These are phyloP conservation scores for Dactylellina drechsleri DNA, from an alignment of 2,329 filamentous ascomycete species.

Conservation along the genomic window DNA sequence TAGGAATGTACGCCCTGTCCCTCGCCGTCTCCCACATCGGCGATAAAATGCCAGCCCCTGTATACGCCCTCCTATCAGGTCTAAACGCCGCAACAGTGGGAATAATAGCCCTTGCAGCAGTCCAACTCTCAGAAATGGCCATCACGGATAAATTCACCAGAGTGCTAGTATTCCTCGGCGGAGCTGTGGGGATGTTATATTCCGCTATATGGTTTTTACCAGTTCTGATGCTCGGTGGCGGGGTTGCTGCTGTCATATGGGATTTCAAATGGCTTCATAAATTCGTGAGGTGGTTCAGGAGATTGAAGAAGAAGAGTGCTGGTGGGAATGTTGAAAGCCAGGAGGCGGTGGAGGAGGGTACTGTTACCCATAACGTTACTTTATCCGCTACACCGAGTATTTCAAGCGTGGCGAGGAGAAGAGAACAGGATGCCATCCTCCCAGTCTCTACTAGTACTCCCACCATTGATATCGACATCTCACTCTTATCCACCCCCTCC, in stretches of 20 bases:
- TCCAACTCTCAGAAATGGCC: slow-evolving; percentile 74
- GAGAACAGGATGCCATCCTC: slow-evolving; percentile 67
- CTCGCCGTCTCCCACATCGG: slow-evolving; percentile 72
- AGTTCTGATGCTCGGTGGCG: slow-evolving; percentile 69
- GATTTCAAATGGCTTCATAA: slow-evolving; percentile 68
- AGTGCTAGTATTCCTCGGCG: slow-evolving; percentile 72
- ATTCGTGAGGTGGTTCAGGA: slow-evolving; percentile 59
- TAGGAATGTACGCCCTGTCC: slow-evolving; percentile 75
- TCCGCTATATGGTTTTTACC: slow-evolving; percentile 81
- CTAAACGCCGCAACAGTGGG: slow-evolving; percentile 78
- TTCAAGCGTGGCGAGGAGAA: slow-evolving; percentile 61
- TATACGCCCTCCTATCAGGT: slow-evolving; percentile 76
- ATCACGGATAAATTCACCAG: slow-evolving; percentile 73
- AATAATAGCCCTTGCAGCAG: slow-evolving; percentile 75
- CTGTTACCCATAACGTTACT: not conserved
- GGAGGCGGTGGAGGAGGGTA: not conserved
- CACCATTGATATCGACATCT: too few species aligned
- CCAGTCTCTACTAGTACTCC: slow-evolving; percentile 56
- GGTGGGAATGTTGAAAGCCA: too few species aligned
- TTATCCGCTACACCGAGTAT: not conserved
- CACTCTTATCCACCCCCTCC: not conserved
- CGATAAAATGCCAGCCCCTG: slow-evolving; percentile 69
- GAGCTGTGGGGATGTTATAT: slow-evolving; percentile 73
- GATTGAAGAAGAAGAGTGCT: slow-evolving; percentile 45
- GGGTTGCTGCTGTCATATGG: slow-evolving; percentile 67